Evolutionary conservation across 2,329 filamentous ascomycete genomes (phyloP).

Genomic region (Epicoccum sorghinum): DNA sequence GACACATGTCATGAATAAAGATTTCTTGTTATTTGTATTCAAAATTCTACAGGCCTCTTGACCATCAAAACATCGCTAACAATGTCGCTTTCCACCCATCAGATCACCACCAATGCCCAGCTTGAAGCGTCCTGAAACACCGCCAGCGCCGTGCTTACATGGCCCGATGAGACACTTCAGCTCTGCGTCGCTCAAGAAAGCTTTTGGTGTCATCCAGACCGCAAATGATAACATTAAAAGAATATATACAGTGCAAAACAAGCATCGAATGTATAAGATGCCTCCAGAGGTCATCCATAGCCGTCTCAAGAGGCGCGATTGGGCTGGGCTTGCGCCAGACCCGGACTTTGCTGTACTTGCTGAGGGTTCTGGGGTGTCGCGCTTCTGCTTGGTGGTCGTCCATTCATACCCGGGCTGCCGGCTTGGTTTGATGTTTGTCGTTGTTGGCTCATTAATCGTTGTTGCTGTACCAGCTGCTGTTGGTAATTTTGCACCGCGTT

Average conservation of each 20-base stretch:
- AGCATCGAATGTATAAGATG: constrained; percentile 16
- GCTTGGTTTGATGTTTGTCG: constrained; percentile 34
- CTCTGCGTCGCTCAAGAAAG: neutral
- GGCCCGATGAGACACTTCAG: neutral
- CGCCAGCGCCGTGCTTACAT: constrained; percentile 12
- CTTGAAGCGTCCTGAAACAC: constrained; percentile 10
- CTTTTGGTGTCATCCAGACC: constrained; percentile 3
- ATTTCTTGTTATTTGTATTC: constrained; percentile 2
- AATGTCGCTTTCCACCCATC: neutral
- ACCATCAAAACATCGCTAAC: constrained; percentile 8
- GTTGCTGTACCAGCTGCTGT: constrained; percentile 46
- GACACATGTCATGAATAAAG: too few species aligned
- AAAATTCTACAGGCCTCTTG: constrained; percentile 13
- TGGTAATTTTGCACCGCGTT: constrained; percentile 47
- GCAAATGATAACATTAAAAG: constrained; percentile 31
- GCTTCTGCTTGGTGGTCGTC: constrained; percentile 43
- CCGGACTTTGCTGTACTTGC: constrained; percentile 42
- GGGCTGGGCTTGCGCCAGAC: constrained; percentile 42
- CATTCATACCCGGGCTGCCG: constrained; percentile 41
- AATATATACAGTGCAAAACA: constrained; percentile 38
- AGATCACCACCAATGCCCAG: neutral
- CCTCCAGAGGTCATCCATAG: constrained; percentile 24
- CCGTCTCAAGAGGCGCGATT: constrained; percentile 13
- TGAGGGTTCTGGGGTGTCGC: constrained; percentile 47
- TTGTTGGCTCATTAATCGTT: constrained; percentile 45